Evolutionary conservation across 108 stramenopile genomes (phyloP), one percentile per base, ranked within the genome.

Genomic region (Mediolabrus comicus): DNA sequence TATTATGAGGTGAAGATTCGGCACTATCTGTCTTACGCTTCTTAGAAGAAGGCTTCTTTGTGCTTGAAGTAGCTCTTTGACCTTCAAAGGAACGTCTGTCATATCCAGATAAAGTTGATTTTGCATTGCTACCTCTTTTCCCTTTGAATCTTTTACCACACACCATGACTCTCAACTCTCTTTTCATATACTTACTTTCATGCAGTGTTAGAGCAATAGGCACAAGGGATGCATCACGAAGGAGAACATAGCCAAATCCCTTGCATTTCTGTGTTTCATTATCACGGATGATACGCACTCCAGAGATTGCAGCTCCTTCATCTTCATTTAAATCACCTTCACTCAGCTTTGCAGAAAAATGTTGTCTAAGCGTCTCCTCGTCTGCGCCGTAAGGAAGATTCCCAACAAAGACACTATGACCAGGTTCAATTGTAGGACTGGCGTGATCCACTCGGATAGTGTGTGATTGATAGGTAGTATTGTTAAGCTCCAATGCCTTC

Each of bases 191-290:
- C 1, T 30, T 77, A 9, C 80, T 65, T 35, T 69, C 83, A 53
- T 89, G 87, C 60, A 91, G 34, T 38, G 83, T 80, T 59, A 94
- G 65, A 5, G 92, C 92, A 16, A 67, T 41, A 7, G 86, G 65
- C 9, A 88, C 85, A 55, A 81, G 46, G 24, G 69, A 78, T 28
- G 84, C 86, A 49, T 87, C 82, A 22, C 59, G 33, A 30, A 94
- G 81, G 24, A 87, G 65, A 12, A 94, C 86, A 35, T 94, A 94
- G 7, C 88, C 92, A 71, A 94, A 89, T 16, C 92, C 92, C 67
- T 89, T 89, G 58, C 89, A 94, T 59, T 83, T 79, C 39, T 75
- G 78, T 0, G 89, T 91, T 39, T 89, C 85, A 59, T 79, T 84
- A 65, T 94, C 92, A 36, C 92, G 85, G 39, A 94, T 68, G 39